These are phyloP conservation scores for Malus domestica DNA, from an alignment of 306 rosid species.

Conservation along the genomic window DNA sequence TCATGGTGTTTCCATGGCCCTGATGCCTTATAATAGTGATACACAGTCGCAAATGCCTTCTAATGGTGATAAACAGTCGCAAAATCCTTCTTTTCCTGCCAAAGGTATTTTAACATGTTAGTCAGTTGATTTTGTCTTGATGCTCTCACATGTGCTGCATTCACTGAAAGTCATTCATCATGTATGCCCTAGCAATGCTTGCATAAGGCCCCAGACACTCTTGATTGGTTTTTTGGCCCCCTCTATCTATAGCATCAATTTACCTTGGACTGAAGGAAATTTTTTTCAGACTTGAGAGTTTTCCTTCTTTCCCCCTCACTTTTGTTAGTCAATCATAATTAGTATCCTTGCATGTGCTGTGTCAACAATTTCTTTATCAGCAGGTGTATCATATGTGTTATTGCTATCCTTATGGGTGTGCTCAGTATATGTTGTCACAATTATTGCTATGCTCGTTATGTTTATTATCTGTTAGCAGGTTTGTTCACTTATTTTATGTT, in stretches of 20 bases:
- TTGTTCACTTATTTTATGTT: not conserved
- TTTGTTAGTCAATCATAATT: not conserved
- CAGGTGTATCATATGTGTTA: not conserved
- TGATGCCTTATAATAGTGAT: conserved; percentile 24
- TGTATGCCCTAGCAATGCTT: not conserved
- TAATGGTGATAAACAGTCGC: conserved; percentile 20
- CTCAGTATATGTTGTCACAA: not conserved
- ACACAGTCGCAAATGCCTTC: conserved; percentile 23
- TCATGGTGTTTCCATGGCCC: conserved; percentile 21
- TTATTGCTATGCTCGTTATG: not conserved
- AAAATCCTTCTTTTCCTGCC: conserved; percentile 3
- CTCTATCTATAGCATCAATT: not conserved
- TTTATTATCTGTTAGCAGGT: not conserved
- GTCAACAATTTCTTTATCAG: not conserved
- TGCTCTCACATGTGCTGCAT: not conserved
- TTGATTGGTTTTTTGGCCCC: not conserved
- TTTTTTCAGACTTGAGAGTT: not conserved
- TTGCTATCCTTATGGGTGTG: not conserved
- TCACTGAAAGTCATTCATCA: not conserved
- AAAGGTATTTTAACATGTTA: conserved; percentile 10
- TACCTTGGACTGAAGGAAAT: not conserved
- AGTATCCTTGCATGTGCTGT: not conserved
- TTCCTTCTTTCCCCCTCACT: not conserved
- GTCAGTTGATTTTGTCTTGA: not conserved
- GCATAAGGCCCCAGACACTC: not conserved